Base-by-base conservation (phyloP, 306 rosid species). In the Begonia peltatifolia region DNA sequence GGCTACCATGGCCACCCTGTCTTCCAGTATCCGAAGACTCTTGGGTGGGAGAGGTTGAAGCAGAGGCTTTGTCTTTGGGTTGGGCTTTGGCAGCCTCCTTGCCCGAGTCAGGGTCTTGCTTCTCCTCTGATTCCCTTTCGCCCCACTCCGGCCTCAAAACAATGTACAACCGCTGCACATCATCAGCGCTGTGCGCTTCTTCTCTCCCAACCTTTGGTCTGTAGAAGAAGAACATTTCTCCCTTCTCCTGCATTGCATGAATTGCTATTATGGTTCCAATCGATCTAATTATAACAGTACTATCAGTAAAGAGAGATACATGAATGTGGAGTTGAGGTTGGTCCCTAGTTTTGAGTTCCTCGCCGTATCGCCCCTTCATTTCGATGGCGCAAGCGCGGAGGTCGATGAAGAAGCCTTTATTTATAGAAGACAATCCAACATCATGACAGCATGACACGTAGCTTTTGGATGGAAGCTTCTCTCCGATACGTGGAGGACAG, bases 151-250 rank as follows among this genome's bases (percentile, higher is more conserved):
- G 73, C 50, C 74, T 62, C 18, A 82, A 42, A 47, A 78, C 68
- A 0, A 82, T 70, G 57, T 78, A 73, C 20, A 82, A 63, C 25
- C 78, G 79, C 6, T 82, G 90, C 14, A 82, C 80, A 47, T 75
- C 83, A 4, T 78, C 80, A 12, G 57, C 52, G 44, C 71, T 52
- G 10, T 73, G 82, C 42, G 74, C 85, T 50, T 78, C 82, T 70
- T 82, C 78, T 60, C 56, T 72, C 48, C 53, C 56, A 22, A 78
- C 78, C 56, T 75, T 78, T 10, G 78, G 79, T 47, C 80, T 50
- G 52, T 73, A 78, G 62, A 82, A 82, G 79, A 82, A 82, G 65
- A 54, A 82, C 59, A 82, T 78, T 20, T 76, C 83, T 14, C 85
- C 80, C 22, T 78, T 71, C 71, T 75, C 83, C 83, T 75, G 56